These are phyloP conservation scores for Peronospora belbahrii DNA, from an alignment of 352 stramenopile species.

Conservation along the genomic window DNA sequence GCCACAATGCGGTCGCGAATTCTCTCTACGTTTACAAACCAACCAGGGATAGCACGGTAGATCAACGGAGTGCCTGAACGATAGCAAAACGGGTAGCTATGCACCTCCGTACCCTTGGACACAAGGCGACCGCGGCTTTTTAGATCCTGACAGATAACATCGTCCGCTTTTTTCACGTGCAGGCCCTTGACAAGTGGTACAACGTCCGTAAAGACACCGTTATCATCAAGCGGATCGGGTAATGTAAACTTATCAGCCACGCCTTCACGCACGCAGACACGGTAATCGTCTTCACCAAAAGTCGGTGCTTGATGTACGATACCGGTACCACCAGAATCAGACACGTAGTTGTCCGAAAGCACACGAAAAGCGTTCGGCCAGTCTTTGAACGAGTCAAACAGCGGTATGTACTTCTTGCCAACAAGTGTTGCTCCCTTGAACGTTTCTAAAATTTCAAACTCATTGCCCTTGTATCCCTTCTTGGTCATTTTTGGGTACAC, in stretches of 20 bases:
- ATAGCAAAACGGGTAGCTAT: constrained; percentile 99
- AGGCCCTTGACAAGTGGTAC: constrained; percentile 91
- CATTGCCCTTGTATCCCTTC: constrained; percentile 93
- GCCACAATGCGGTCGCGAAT: constrained; percentile 94
- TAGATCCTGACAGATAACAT: constrained; percentile 92
- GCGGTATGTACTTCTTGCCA: constrained; percentile 93
- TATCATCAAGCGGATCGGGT: constrained; percentile 95
- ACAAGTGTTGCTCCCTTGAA: constrained; percentile 91
- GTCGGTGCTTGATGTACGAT: constrained; percentile 98
- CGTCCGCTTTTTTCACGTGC: constrained; percentile 98
- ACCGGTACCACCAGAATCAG: constrained; percentile 92
- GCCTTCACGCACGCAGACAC: constrained; percentile 93
- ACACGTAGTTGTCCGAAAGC: constrained; percentile 97
- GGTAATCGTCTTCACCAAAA: constrained; percentile 99
- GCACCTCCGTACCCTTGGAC: constrained; percentile 94
- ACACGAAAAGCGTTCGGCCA: constrained; percentile 92
- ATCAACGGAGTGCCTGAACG: constrained; percentile 99
- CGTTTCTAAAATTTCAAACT: constrained; percentile 89
- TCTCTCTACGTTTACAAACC: constrained; percentile 98
- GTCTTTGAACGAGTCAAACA: constrained; percentile 94
- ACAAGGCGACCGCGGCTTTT: constrained; percentile 94
- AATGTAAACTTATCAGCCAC: constrained; percentile 93
- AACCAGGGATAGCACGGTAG: constrained; percentile 98
- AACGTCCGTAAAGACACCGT: constrained; percentile 91
- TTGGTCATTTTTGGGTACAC: constrained; percentile 97